These are phyloP conservation scores for Dichotomopilus funicola DNA, from an alignment of 2,329 filamentous ascomycete genomes.

Conservation along the genomic window DNA sequence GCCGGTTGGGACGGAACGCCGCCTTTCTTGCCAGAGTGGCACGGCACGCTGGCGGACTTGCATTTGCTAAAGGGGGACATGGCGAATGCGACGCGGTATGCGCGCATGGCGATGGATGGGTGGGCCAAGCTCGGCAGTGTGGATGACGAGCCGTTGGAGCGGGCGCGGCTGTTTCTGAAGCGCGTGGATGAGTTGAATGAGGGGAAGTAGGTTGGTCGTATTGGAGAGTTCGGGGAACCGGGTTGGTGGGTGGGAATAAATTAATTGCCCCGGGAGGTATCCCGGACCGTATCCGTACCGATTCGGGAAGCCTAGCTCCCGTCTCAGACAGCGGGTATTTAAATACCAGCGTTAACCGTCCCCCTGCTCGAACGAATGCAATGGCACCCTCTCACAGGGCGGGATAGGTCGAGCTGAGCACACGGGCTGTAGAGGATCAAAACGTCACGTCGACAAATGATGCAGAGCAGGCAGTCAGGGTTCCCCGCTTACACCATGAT, in stretches of 20 bases:
- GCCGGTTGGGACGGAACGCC: constrained; percentile 18
- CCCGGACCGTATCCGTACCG: no score
- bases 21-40: constrained; percentile 17
- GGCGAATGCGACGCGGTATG: constrained; percentile 21
- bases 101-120: constrained; percentile 21
- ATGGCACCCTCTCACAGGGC: neutral
- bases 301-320: no score
- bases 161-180: constrained; percentile 12
- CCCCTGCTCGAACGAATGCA: neutral
- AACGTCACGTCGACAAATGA: no score
- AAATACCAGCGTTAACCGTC: neutral
- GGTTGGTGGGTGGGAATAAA: no score
- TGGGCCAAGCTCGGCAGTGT: constrained; percentile 24
- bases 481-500: no score
- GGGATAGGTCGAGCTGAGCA: neutral
- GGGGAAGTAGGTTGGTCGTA: neutral
- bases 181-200: constrained; percentile 4
- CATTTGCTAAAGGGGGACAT: constrained; percentile 17
- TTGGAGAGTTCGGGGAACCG: no score
- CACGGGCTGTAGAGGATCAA: no score
- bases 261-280: no score
- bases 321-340: no score
- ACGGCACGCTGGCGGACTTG: constrained; percentile 20
- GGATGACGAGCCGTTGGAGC: constrained; percentile 19
- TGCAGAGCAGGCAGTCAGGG: no score